phyloP scores from a whole-genome alignment of 768 basidiomycete species.

The Rhodotorula graminis region DNA sequence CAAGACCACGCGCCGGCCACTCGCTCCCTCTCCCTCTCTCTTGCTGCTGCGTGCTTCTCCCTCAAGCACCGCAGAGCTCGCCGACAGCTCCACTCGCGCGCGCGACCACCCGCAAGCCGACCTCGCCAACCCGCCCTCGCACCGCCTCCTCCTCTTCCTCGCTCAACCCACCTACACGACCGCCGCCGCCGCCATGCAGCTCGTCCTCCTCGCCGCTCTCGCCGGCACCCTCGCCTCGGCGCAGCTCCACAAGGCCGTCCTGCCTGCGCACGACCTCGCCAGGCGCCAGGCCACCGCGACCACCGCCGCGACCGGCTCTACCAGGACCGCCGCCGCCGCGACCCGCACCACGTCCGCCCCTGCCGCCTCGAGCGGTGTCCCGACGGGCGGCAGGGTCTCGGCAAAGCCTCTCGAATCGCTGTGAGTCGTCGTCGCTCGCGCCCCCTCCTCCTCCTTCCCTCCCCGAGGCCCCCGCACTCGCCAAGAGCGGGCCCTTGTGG shows the following conservation, averaged over 20 bases:
- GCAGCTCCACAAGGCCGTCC: background rate
- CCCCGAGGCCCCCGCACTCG: too few relatives aligned
- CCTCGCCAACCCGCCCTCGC: too few relatives aligned
- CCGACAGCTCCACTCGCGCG: too few relatives aligned
- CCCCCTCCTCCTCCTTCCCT: background rate
- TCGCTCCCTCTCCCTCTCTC: too few relatives aligned
- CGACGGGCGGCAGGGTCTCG: background rate
- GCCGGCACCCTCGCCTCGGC: background rate
- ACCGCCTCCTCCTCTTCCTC: too few relatives aligned
- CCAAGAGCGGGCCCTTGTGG: background rate
- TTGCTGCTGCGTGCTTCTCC: too few relatives aligned
- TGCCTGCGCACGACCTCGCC: constrained; percentile 2
- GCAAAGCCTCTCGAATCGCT: constrained; percentile 7
- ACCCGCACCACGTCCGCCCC: background rate
- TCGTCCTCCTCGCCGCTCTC: background rate
- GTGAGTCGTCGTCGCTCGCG: background rate
- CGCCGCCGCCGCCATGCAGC: background rate
- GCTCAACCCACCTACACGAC: too few relatives aligned
- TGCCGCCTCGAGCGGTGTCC: background rate
- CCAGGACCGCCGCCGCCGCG: background rate
- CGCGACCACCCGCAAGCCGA: too few relatives aligned
- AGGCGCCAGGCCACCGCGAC: constrained; percentile 12
- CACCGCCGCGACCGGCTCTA: background rate
- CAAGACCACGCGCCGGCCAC: too few relatives aligned
- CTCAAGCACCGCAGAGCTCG: too few relatives aligned